phyloP scores from a whole-genome alignment of 176 grass and related monocot species.

The Guadua angustifolia region DNA sequence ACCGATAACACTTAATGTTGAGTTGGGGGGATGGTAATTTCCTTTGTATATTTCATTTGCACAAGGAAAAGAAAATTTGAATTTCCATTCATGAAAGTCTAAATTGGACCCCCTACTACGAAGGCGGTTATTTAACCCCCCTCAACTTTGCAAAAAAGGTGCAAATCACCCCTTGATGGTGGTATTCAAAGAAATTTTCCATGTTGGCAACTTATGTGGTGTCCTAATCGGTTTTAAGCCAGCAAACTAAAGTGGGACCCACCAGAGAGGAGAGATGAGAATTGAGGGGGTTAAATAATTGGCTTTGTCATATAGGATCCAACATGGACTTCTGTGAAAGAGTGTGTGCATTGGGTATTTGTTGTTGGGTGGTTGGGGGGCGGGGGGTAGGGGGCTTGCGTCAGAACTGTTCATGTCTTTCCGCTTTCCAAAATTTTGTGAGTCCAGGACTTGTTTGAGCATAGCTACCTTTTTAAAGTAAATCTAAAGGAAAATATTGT shows the following conservation, averaged over 20 bases:
- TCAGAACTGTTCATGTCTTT: neutral
- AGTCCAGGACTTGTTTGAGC: neutral
- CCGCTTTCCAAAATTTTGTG: neutral
- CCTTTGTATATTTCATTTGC: neutral
- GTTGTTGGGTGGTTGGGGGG: too few relatives aligned
- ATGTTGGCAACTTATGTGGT: neutral
- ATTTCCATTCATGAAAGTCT: neutral
- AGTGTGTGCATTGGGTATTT: too few relatives aligned
- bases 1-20: neutral
- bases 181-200: neutral
- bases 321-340: neutral
- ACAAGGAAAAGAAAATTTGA: neutral
- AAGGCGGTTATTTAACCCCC: neutral
- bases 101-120: neutral
- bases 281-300: neutral
- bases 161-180: neutral
- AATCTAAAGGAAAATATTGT: neutral
- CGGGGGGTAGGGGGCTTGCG: neutral
- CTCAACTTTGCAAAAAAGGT: neutral
- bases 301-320: neutral
- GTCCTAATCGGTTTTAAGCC: neutral
- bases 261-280: neutral
- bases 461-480: neutral
- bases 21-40: neutral
- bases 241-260: neutral